Conservation (phyloP, 352 stramenopile species). For the Globisporangium uncinulatum region DNA sequence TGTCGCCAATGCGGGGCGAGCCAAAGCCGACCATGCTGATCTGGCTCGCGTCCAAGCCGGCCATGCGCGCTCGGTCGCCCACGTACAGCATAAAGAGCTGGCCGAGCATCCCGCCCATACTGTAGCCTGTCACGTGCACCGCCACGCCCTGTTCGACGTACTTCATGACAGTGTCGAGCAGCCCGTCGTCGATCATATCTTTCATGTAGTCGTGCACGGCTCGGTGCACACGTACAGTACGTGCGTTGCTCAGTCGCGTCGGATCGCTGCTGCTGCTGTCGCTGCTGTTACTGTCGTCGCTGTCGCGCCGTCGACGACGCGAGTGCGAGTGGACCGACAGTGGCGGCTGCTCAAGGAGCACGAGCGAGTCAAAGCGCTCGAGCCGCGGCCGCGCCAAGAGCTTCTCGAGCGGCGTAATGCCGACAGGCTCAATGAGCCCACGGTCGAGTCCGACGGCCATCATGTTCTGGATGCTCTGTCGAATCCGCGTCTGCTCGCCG, state of each 20-base stretch:
- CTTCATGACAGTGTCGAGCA: conserved; percentile 67
- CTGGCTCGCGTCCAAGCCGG: conserved; percentile 64
- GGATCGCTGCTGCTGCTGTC: conserved; percentile 43
- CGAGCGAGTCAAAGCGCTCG: conserved; percentile 66
- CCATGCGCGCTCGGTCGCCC: conserved; percentile 71
- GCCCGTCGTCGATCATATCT: conserved; percentile 76
- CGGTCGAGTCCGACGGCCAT: conserved; percentile 74
- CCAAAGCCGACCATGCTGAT: conserved; percentile 85
- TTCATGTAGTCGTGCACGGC: conserved; percentile 81
- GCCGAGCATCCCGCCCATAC: conserved; percentile 79
- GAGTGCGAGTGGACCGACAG: conserved; percentile 42
- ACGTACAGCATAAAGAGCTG: conserved; percentile 78
- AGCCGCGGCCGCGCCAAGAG: conserved; percentile 54
- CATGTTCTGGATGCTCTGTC: conserved; percentile 86
- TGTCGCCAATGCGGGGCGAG: conserved; percentile 69
- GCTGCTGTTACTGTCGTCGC: conserved; percentile 45
- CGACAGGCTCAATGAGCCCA: conserved; percentile 53
- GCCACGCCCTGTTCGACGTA: conserved; percentile 69
- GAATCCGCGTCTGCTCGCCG: conserved; percentile 78
- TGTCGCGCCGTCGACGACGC: conserved; percentile 47
- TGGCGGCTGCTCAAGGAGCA: conserved; percentile 50
- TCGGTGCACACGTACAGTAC: conserved; percentile 66
- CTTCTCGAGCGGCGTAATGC: conserved; percentile 70
- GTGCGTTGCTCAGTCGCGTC: conserved; percentile 47
- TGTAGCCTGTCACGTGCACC: conserved; percentile 82